Percentiles rank a stretch among this genome's conserved stretches.
Conservation (phyloP, 208 protist species). For the Trypanosoma vivax region DNA sequence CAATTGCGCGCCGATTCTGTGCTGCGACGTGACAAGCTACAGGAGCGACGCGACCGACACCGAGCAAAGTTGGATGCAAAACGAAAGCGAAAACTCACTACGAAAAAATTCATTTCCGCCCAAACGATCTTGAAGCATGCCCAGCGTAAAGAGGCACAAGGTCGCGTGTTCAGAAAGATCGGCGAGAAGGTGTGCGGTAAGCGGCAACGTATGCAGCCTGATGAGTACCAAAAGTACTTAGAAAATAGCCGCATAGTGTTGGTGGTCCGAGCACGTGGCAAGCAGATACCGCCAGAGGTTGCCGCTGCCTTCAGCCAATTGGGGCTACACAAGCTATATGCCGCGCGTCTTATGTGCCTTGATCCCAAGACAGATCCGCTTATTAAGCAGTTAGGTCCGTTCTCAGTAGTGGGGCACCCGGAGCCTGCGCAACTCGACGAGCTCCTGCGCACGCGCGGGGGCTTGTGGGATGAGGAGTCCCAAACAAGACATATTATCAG, state of each 20-base stretch:
- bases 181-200: constrained; percentile 61
- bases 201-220: constrained; percentile 24
- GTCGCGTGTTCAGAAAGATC: constrained; percentile 68
- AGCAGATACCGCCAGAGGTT: constrained; percentile 69
- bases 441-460: constrained; percentile 78
- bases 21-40: constrained; percentile 70
- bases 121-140: constrained; percentile 84
- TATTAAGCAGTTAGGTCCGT: constrained; percentile 70
- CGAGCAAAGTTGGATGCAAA: constrained; percentile 85
- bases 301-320: constrained; percentile 53
- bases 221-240: constrained; percentile 25
- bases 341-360: constrained; percentile 56
- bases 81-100: constrained; percentile 71
- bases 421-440: constrained; percentile 63
- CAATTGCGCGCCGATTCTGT: constrained; percentile 80
- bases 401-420: constrained; percentile 75
- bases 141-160: constrained; percentile 65
- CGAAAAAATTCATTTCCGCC: constrained; percentile 83
- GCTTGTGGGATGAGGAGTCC: constrained; percentile 68
- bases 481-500: constrained; percentile 69
- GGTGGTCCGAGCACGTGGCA: constrained; percentile 76
- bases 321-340: constrained; percentile 74
- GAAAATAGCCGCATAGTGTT: constrained; percentile 51
- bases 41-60: constrained; percentile 66
- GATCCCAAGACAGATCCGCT: constrained; percentile 52